Evolutionary conservation across 257 asterid species (phyloP), one percentile per base, ranked within the genome.

Genomic region (Solanum lycopersicoides): DNA sequence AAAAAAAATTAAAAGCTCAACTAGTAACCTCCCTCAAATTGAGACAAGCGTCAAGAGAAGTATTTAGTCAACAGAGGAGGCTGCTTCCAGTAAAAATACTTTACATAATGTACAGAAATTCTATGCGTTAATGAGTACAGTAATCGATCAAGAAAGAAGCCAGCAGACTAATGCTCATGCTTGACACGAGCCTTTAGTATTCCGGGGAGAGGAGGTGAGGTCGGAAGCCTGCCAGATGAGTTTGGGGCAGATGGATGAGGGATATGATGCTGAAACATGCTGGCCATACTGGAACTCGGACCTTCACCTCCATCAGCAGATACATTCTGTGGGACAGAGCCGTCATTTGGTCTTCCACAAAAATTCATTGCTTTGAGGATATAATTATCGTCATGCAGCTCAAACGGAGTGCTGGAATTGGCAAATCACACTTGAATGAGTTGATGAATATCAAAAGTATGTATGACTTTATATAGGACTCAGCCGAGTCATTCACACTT

Each of bases 331-430:
- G 91, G 56, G 12, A 45, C 23, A 2, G 75, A 89, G 12, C 86
- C 92, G n/a, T 11, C 84, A 74, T 91, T 90, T 59, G 93, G 90
- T 60, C 91, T 95, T 86, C 89, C 96, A 47, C 93, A 89, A 6
- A 96, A 90, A 86, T 97, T 95, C 99, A 97, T 96, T 71, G 97
- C 97, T 91, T 94, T 97, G 84, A 97, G 99, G 42, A 97, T 97
- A 47, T 94, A 96, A 79, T 95, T 94, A 83, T 97, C 99, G 42
- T 97, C 99, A 34, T 97, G 99, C 47, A 97, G 95, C 96, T 97
- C 99, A 87, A 97, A 97, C 2, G 98, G 99, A 41, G 99, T 97
- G 94, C 99, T 97, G 98, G 89, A 89, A 73, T 86, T 30, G n/a
- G 20, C 4, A 80, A 59, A 71, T 39, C 74, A 83, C 6, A 68